Percentiles rank a stretch among this genome's conserved stretches.
phyloP scores from a whole-genome alignment of 768 basidiomycete species.

The Dentipellis fragilis region DNA sequence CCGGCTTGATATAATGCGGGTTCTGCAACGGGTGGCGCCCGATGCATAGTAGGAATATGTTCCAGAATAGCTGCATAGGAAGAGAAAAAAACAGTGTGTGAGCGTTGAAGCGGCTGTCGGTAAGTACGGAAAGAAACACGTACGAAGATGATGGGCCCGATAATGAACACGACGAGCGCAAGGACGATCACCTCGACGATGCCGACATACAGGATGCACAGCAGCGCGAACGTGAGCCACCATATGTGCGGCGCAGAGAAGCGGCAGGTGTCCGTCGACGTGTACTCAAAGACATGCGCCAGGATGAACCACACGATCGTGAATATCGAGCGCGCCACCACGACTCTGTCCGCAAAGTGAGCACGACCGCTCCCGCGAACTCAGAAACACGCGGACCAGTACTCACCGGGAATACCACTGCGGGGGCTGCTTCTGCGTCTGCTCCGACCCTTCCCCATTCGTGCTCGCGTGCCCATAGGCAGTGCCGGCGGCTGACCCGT shows the following conservation, averaged over 20 bases:
- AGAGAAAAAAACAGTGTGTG: neutral
- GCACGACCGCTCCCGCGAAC: neutral
- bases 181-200: conserved; percentile 62
- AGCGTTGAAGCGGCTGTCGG: neutral
- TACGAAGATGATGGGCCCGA: conserved; percentile 74
- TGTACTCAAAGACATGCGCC: conserved; percentile 72
- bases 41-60: conserved; percentile 66
- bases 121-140: conserved; percentile 21
- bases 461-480: no score
- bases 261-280: conserved; percentile 66
- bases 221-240: conserved; percentile 78
- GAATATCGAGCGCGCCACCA: conserved; percentile 17
- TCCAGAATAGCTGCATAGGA: conserved; percentile 54
- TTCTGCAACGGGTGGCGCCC: conserved; percentile 75
- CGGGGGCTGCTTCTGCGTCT: conserved; percentile 3
- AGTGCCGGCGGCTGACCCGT: no score
- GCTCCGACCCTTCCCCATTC: neutral
- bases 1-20: conserved; percentile 63
- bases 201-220: conserved; percentile 73
- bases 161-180: conserved; percentile 65
- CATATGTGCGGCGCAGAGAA: conserved; percentile 69
- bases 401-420: neutral
- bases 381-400: neutral
- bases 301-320: conserved; percentile 79
- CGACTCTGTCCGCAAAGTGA: neutral